A percentile compares a stretch with the other conserved stretches of the same genome.
Conservation (phyloP, 2,329 filamentous ascomycete species). For the Aspergillus quadricinctus region DNA sequence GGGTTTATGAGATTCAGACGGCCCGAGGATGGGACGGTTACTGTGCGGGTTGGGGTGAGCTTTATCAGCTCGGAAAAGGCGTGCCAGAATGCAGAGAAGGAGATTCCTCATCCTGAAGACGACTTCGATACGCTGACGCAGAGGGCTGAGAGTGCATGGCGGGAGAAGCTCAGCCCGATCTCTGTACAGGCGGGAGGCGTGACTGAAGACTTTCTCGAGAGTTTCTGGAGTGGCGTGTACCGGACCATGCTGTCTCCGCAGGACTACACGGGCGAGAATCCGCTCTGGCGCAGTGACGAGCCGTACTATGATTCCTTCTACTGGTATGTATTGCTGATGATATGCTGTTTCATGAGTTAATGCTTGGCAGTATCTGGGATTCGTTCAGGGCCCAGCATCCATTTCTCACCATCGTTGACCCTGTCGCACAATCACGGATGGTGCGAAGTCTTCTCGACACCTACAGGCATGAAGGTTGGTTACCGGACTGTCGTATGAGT, state of each 20-base stretch:
- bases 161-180: neutral
- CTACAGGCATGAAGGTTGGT: conserved; percentile 64
- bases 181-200: neutral
- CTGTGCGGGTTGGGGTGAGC: conserved; percentile 61
- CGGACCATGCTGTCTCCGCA: conserved; percentile 66
- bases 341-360: conserved; percentile 6
- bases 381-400: conserved; percentile 65
- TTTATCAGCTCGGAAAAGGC: conserved; percentile 32
- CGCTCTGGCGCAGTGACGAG: conserved; percentile 59
- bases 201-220: conserved; percentile 32
- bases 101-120: conserved; percentile 48
- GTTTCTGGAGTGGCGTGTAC: conserved; percentile 69
- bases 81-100: conserved; percentile 60
- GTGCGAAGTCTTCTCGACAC: conserved; percentile 66
- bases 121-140: conserved; percentile 42
- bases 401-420: conserved; percentile 64
- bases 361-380: conserved; percentile 56
- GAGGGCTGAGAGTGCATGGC: neutral
- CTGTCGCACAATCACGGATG: conserved; percentile 58
- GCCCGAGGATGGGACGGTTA: conserved; percentile 46
- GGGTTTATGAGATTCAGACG: conserved; percentile 50
- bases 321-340: conserved; percentile 42
- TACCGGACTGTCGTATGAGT: conserved; percentile 71
- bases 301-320: conserved; percentile 74
- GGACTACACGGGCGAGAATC: conserved; percentile 69